Percentiles rank a stretch among this genome's conserved stretches.
Evolutionary conservation across 2,329 filamentous ascomycete species (phyloP).

Genomic region (Furcasterigmium furcatum): DNA sequence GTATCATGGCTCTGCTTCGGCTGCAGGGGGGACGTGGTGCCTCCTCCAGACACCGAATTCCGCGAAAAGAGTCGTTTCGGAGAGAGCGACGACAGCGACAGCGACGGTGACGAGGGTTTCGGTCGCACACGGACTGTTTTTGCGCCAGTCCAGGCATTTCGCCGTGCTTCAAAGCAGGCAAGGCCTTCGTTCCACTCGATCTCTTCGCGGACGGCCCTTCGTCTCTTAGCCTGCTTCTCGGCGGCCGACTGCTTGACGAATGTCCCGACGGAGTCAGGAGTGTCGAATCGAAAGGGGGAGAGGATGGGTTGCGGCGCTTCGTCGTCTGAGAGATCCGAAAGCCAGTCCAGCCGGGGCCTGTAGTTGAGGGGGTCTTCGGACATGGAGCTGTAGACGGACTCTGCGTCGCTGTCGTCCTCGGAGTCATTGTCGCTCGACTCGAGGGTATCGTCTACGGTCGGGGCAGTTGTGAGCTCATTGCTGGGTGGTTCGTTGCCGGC

Average conservation of each 20-base stretch:
- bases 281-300: constrained; percentile 50
- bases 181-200: constrained; percentile 78
- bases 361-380: constrained; percentile 52
- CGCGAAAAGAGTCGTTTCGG: constrained; percentile 49
- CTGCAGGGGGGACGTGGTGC: constrained; percentile 17
- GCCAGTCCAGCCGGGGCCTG: constrained; percentile 51
- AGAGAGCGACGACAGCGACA: constrained; percentile 40
- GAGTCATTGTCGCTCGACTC: constrained; percentile 27
- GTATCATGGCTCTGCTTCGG: constrained; percentile 22
- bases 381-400: constrained; percentile 54
- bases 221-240: constrained; percentile 51
- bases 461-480: not conserved
- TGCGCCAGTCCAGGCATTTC: constrained; percentile 85
- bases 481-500: not conserved
- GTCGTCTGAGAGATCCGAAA: constrained; percentile 53
- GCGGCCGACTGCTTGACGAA: constrained; percentile 36
- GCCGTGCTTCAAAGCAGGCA: constrained; percentile 71
- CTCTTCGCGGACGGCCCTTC: constrained; percentile 59
- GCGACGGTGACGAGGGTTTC: constrained; percentile 36
- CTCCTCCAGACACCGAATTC: constrained; percentile 35
- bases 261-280: constrained; percentile 40
- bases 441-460: constrained; percentile 6
- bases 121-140: constrained; percentile 52
- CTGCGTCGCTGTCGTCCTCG: constrained; percentile 38
- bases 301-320: constrained; percentile 25